Conservation (phyloP, 208 protist genomes). For the Zelonia costaricensis region DNA sequence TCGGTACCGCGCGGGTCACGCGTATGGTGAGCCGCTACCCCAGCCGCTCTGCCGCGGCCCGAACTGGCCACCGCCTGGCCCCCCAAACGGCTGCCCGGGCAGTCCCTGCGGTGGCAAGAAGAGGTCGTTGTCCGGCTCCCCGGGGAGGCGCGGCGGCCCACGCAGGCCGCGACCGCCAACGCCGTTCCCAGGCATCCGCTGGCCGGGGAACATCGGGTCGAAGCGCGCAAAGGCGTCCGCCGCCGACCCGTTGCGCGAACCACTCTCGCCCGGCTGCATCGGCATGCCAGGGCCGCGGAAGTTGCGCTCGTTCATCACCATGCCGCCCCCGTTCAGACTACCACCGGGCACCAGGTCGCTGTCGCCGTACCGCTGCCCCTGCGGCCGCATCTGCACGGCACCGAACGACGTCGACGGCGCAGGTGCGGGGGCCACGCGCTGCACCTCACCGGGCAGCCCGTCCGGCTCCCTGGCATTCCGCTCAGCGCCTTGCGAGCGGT, state of each 20-base stretch:
- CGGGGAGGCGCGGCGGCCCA: conserved; percentile 49
- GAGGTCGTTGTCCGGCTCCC: conserved; percentile 79
- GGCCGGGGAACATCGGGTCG: conserved; percentile 82
- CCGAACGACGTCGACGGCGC: conserved; percentile 30
- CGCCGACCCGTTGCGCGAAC: not conserved
- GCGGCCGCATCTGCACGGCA: conserved; percentile 40
- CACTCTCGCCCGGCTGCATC: not conserved
- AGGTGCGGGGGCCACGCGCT: conserved; percentile 2
- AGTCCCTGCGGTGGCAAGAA: conserved; percentile 48
- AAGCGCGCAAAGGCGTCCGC: conserved; percentile 52
- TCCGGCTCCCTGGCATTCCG: conserved; percentile 1
- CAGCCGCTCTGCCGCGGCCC: conserved; percentile 21
- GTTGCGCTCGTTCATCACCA: conserved; percentile 48
- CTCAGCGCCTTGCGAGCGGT: not conserved
- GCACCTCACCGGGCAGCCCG: conserved; percentile 6
- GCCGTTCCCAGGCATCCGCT: conserved; percentile 24
- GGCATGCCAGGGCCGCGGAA: conserved; percentile 29
- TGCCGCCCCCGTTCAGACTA: conserved; percentile 38
- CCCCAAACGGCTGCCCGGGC: conserved; percentile 36
- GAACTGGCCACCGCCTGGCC: conserved; percentile 65
- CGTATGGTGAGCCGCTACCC: conserved; percentile 17
- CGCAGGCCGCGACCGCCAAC: conserved; percentile 6
- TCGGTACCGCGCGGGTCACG: not conserved
- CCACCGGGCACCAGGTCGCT: conserved; percentile 70
- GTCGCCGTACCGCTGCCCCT: conserved; percentile 74